These are phyloP conservation scores for Verticillium klebahnii DNA, from an alignment of 2,329 filamentous ascomycete genomes.

Conservation along the genomic window DNA sequence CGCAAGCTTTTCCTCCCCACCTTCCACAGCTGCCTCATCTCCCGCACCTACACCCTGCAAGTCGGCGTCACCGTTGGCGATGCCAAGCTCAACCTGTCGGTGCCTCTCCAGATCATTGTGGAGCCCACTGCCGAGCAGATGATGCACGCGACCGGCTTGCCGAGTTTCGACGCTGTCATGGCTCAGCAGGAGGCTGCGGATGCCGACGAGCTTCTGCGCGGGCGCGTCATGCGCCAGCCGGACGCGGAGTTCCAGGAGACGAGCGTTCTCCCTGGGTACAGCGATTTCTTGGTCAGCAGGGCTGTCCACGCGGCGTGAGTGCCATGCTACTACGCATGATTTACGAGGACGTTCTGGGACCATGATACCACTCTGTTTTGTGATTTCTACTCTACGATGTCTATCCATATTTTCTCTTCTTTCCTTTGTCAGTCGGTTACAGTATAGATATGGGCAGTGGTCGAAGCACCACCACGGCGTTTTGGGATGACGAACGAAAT, in stretches of 20 bases:
- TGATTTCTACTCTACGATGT: background rate
- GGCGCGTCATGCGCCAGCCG: constrained; percentile 32
- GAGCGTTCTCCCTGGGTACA: constrained; percentile 33
- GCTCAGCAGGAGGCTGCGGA: constrained; percentile 35
- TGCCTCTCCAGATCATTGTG: constrained; percentile 49
- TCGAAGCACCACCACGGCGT: background rate
- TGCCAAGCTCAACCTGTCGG: constrained; percentile 35
- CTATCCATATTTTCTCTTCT: background rate
- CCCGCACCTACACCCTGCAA: constrained; percentile 49
- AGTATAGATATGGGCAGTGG: background rate
- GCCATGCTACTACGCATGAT: background rate
- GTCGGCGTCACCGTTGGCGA: constrained; percentile 37
- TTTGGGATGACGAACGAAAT: background rate
- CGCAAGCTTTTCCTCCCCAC: constrained; percentile 50
- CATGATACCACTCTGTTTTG: constrained; percentile 1
- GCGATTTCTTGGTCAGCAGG: constrained; percentile 17
- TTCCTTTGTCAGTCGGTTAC: background rate
- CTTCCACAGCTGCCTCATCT: constrained; percentile 54
- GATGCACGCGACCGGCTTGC: constrained; percentile 30
- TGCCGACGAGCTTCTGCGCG: constrained; percentile 36
- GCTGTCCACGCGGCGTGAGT: background rate
- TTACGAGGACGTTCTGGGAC: background rate
- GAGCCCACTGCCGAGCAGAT: constrained; percentile 23
- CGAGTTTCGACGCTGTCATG: constrained; percentile 46
- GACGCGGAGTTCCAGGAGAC: constrained; percentile 24